Evolutionary conservation across 2,329 filamentous ascomycete genomes (phyloP).

Genomic region (Claviceps humidiphila): DNA sequence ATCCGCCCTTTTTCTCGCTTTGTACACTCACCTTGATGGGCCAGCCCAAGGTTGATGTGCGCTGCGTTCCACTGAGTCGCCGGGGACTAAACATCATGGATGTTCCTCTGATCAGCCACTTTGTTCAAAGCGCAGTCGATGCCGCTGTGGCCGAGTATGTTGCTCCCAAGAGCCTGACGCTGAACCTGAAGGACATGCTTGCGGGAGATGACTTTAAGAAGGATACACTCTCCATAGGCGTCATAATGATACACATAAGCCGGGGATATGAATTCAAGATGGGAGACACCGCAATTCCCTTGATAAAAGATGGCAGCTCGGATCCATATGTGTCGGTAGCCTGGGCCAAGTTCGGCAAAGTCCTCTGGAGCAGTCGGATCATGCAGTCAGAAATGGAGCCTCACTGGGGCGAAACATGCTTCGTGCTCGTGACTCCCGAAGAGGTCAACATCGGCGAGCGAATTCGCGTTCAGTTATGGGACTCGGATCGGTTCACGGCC

Average conservation of each 20-base stretch:
- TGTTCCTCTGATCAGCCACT: conserved; percentile 59
- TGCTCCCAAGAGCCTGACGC: conserved; percentile 59
- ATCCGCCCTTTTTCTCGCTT: conserved; percentile 65
- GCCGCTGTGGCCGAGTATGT: conserved; percentile 65
- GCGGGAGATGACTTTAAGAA: conserved; percentile 70
- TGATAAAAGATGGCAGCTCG: conserved; percentile 45
- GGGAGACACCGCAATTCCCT: conserved; percentile 50
- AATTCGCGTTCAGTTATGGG: conserved; percentile 59
- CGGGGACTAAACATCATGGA: conserved; percentile 63
- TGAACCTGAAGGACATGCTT: conserved; percentile 66
- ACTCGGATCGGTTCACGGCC: conserved; percentile 58
- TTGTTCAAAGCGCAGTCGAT: conserved; percentile 62
- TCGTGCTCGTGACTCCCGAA: conserved; percentile 54
- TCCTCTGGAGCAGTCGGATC: conserved; percentile 48
- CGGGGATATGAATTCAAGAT: conserved; percentile 58
- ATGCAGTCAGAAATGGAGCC: conserved; percentile 53
- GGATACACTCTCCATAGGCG: conserved; percentile 50
- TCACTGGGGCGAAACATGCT: conserved; percentile 56
- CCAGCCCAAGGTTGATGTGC: conserved; percentile 58
- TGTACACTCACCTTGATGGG: conserved; percentile 64
- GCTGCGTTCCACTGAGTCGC: conserved; percentile 56
- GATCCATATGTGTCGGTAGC: conserved; percentile 61
- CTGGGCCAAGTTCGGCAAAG: conserved; percentile 65
- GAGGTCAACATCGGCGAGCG: conserved; percentile 61
- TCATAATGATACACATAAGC: conserved; percentile 53